Base-by-base conservation (phyloP, 179 eudicot species). In the Sideroxylon spinosum region DNA sequence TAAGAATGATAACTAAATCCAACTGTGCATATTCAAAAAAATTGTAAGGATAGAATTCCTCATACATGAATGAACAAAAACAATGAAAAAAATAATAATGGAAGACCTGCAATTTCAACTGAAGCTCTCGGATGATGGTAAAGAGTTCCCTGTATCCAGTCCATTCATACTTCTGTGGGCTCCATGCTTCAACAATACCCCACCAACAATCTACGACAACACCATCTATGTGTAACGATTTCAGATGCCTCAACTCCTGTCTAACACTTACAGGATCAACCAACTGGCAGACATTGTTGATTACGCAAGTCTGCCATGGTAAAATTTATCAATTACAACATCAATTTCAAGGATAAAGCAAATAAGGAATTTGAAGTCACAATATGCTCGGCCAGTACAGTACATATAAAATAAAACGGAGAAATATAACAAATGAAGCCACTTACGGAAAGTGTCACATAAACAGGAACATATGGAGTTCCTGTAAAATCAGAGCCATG, bases 111-210 rank as follows among this genome's bases (percentile, higher is more conserved):
- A 89, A 78, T 80, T 89, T 90, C 80, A 90, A 74, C 76, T 86
- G 87, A 78, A 78, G 80, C 71, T 89, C 90, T 78, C 77, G 87
- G 76, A 91, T 85, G 48, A 91, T 89, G 71, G 70, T 85, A 79
- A 91, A 87, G 22, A 91, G 81, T 61, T 89, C 91, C 83, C 88
- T 86, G 71, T 91, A 89, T 7, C 94, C 92, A 68, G 85, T 77
- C 94, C 94, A 91, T 68, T 83, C 79, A 80, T 89, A 91, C 78
- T 89, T 89, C 76, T 83, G 89, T 44, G 92, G 89, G 71, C 48
- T 80, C 91, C 91, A 86, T 50, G 87, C 89, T 89, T 91, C 94
- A 84, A 91, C 88, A 69, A 91, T 83, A 49, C 94, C 94, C 92
- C 94, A 91, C 92, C 92, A 91, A 80, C 91, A 89, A 48, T 89